Base-by-base conservation (phyloP, 2,329 filamentous ascomycete species). In the Fusarium miscanthi region DNA sequence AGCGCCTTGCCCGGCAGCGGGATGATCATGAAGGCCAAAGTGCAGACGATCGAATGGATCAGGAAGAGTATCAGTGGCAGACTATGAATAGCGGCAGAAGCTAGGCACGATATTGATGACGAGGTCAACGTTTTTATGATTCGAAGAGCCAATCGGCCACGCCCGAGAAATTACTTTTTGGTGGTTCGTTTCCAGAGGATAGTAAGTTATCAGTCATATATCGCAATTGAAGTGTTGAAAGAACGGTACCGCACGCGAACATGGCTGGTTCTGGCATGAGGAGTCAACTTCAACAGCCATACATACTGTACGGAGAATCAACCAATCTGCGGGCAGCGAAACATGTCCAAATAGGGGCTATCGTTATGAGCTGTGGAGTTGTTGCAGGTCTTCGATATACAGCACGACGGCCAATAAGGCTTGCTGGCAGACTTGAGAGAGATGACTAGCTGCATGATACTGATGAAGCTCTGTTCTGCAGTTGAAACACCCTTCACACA, bases 401-500 rank as follows among this genome's bases (percentile, higher is more conserved):
- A 14, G 11, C 21, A 48, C 31, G 43, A 75, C 54, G 46, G 63
- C 59, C 58, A 66, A 68, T 53, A 66, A 69, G 66, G 63, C 69
- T 74, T 63, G 54, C 57, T 69, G 33, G 27, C 37, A 27, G 61
- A 63, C 63, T 69, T 67, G 49, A 59, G 59, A 65, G 62, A 70
- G 54, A 62, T 63, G 63, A 46, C 49, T 37, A 41, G 35, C 35
- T 64, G 66, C 65, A 69, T 69, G 40, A 54, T 46, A 69, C 63
- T 53, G 60, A 64, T 49, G 59, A 70, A 59, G 53, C 57, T 51
- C n/a, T 31, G 33, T 48, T 40, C 33, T 48, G 25, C 27, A 53
- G 57, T 70, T 66, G 70, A 73, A 73, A 73, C 70, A 52, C 54
- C 58, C 52, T 64, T 72, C 70, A 70, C 48, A 67, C 67, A 70